A percentile compares a stretch with the other conserved stretches of the same genome.
These are phyloP conservation scores for Sarcomyxa edulis DNA, from an alignment of 768 basidiomycete species.

Conservation along the genomic window DNA sequence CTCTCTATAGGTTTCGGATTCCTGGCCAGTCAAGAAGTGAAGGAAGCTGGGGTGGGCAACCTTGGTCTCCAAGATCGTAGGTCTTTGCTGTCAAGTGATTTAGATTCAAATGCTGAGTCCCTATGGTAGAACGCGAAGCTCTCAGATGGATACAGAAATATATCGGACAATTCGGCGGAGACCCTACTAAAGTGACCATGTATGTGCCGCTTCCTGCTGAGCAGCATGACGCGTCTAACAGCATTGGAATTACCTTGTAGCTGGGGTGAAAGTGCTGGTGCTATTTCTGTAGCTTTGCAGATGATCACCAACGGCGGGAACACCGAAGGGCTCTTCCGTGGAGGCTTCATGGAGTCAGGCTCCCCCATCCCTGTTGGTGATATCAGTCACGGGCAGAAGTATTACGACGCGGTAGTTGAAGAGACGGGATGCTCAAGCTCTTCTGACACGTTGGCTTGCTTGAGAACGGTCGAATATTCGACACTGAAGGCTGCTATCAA, in stretches of 20 bases:
- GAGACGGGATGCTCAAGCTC: constrained; percentile 24
- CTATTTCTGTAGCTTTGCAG: constrained; percentile 46
- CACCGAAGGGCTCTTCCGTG: constrained; percentile 41
- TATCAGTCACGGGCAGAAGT: constrained; percentile 35
- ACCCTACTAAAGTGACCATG: constrained; percentile 56
- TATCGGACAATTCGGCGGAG: constrained; percentile 60
- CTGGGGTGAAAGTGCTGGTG: constrained; percentile 44
- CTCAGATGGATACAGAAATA: constrained; percentile 65
- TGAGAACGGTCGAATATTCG: constrained; percentile 31
- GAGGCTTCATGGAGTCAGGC: constrained; percentile 47
- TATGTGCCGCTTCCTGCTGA: constrained; percentile 18
- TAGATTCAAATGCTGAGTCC: background rate
- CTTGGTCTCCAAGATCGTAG: constrained; percentile 64
- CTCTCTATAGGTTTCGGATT: constrained; percentile 40
- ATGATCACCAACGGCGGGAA: constrained; percentile 43
- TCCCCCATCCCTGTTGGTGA: constrained; percentile 38
- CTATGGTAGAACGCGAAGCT: constrained; percentile 42
- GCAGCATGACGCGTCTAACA: constrained; percentile 1
- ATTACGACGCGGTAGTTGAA: constrained; percentile 37
- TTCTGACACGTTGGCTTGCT: constrained; percentile 34
- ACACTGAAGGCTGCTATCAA: constrained; percentile 34
- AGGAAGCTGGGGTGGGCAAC: constrained; percentile 49
- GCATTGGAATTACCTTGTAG: constrained; percentile 10
- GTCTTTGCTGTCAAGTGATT: constrained; percentile 11
- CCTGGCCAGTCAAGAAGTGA: constrained; percentile 45